Evolutionary conservation across 305 asterid species (phyloP), one percentile per base, ranked within the genome.

Genomic region (Fraxinus dipetala): DNA sequence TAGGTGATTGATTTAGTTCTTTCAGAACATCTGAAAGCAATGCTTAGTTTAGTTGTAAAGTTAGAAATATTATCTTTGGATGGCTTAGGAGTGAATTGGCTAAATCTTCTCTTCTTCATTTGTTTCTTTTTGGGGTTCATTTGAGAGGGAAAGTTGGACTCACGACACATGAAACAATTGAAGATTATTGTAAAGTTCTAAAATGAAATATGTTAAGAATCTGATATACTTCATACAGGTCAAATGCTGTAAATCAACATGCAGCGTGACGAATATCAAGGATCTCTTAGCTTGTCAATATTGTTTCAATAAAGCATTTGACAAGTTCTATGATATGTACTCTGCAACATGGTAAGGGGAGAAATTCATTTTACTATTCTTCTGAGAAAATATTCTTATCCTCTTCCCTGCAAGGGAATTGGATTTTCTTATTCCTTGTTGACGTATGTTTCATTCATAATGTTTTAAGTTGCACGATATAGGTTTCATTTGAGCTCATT

Each of bases 291-390:
- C 92, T 70, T 95, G 98, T 65, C 93, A 92, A 75, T 87, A 90
- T 84, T 95, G 98, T 85, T 86, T 95, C 63, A 83, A 89, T 84
- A 93, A 95, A 85, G 98, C 98, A 72, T 93, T 93, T 4, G 94
- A 95, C 86, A 93, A 93, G 90, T 95, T 91, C 89, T 95, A 95
- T 82, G 97, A 93, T 84, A 90, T 88, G 93, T 89, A 91, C 90
- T 78, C 92, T 20, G 98, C 98, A 79, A 90, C 94, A 45, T 95
- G 98, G 98, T 95, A 87, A 81, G 63, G 63, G 63, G 63, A n/a
- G 67, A 56, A 7, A 56, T 18, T 56, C 67, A 1, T 18, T 56
- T 18, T 56, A 56, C 22, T 6, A 6, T 24, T 63, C n/a, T 63
- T 24, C 5, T 40, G 48, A 22, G 72, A 63, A 2, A 24, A 5